Evolutionary conservation across 139 green algal species (phyloP).

Genomic region (Coelastrella sp.): DNA sequence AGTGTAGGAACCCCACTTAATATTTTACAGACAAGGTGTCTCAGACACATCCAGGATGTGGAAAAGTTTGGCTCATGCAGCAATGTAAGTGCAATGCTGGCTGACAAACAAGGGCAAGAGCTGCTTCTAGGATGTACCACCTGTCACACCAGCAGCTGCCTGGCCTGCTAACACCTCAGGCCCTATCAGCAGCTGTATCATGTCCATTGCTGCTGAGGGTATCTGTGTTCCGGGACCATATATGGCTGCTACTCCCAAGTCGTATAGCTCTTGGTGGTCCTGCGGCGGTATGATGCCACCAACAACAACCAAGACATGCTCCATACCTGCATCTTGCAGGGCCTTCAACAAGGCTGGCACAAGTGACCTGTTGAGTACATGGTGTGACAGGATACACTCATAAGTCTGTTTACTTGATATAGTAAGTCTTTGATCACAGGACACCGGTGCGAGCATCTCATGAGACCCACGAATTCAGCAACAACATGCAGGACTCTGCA

Average conservation of each 20-base stretch:
- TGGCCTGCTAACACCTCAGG: not conserved
- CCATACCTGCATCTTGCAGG: constrained; percentile 55
- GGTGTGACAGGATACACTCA: not conserved
- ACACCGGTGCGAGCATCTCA: too few species aligned
- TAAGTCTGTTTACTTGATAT: too few species aligned
- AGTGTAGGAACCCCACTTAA: too few species aligned
- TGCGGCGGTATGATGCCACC: constrained; percentile 73
- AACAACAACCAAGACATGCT: constrained; percentile 69
- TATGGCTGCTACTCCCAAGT: constrained; percentile 66
- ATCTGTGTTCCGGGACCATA: constrained; percentile 77
- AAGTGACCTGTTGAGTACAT: constrained; percentile 66
- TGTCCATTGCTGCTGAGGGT: constrained; percentile 67
- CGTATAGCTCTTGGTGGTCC: constrained; percentile 64
- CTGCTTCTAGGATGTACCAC: not conserved
- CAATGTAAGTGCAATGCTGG: too few species aligned
- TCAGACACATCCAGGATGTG: too few species aligned
- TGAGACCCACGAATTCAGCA: too few species aligned
- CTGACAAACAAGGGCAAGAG: too few species aligned
- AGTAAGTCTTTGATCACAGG: too few species aligned
- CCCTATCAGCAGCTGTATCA: constrained; percentile 61
- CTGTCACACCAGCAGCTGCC: not conserved
- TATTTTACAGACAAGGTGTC: too few species aligned
- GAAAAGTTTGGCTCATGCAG: too few species aligned
- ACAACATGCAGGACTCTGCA: too few species aligned
- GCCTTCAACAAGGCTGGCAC: constrained; percentile 69